Conservation (phyloP, 2,329 filamentous ascomycete genomes). For the Trichoderma sp. region DNA sequence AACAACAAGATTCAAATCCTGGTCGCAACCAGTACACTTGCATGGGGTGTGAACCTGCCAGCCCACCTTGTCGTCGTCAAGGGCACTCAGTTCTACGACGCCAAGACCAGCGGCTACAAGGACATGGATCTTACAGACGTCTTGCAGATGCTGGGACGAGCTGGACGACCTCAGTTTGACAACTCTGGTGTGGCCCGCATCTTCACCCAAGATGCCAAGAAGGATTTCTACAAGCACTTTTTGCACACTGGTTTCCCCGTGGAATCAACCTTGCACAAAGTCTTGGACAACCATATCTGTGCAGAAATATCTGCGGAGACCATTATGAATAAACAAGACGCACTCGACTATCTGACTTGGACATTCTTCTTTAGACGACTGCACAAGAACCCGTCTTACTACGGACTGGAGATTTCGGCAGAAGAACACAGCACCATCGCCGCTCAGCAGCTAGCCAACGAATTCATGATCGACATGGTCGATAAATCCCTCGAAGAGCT, state of each 20-base stretch:
- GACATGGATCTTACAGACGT: slow-evolving; percentile 99
- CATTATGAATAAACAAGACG: slow-evolving; percentile 92
- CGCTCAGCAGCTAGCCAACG: slow-evolving; percentile 85
- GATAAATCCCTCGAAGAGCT: slow-evolving; percentile 82
- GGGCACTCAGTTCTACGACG: slow-evolving; percentile 96
- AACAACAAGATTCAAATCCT: slow-evolving; percentile 99
- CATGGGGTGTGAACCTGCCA: slow-evolving; percentile 97
- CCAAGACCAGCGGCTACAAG: slow-evolving; percentile 95
- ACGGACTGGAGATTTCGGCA: slow-evolving; percentile 88
- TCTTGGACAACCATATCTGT: slow-evolving; percentile 93
- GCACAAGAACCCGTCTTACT: slow-evolving; percentile 98
- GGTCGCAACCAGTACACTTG: slow-evolving; percentile 91
- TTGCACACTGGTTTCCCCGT: slow-evolving; percentile 97
- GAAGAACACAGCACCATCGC: slow-evolving; percentile 88
- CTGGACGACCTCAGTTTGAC: slow-evolving; percentile 95
- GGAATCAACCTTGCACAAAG: slow-evolving; percentile 93
- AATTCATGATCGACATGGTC: slow-evolving; percentile 93
- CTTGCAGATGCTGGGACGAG: slow-evolving; percentile 94
- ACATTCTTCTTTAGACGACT: slow-evolving; percentile 98
- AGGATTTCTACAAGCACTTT: slow-evolving; percentile 99
- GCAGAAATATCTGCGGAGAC: slow-evolving; percentile 94
- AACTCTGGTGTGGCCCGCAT: slow-evolving; percentile 94
- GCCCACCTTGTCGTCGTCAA: slow-evolving; percentile 98
- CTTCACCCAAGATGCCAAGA: slow-evolving; percentile 96
- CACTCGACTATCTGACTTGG: slow-evolving; percentile 96